Evolutionary conservation across 768 basidiomycete species (phyloP).

Genomic region (Strobilomyces dryophilus): DNA sequence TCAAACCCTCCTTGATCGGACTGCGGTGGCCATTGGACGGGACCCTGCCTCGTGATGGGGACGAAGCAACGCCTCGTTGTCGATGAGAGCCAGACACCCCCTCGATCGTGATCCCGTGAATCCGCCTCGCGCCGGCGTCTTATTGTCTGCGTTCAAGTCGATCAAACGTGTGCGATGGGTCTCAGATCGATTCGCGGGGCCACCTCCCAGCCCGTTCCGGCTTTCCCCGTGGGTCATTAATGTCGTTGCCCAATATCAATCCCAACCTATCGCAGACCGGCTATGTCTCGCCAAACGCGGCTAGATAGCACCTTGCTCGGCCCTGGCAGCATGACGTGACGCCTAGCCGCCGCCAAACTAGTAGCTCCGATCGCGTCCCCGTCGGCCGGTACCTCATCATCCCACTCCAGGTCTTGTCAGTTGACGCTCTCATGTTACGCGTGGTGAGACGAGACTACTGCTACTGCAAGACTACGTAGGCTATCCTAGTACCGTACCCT

Average conservation of each 20-base stretch:
- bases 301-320: not conserved
- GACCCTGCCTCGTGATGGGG: too few relatives aligned
- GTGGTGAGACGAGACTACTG: not conserved
- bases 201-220: not conserved
- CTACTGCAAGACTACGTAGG: not conserved
- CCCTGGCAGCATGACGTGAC: not conserved
- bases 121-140: not conserved
- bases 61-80: too few relatives aligned
- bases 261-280: not conserved
- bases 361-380: too few relatives aligned
- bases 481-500: not conserved
- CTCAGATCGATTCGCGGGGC: not conserved
- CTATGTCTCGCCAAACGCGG: not conserved
- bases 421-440: not conserved
- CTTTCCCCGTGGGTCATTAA: not conserved
- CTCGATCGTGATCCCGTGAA: constrained; percentile 6
- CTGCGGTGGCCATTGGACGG: too few relatives aligned
- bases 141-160: not conserved
- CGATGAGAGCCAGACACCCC: too few relatives aligned
- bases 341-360: too few relatives aligned
- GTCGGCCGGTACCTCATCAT: too few relatives aligned
- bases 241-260: too few relatives aligned
- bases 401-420: too few relatives aligned
- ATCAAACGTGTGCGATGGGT: not conserved
- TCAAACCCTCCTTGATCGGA: too few relatives aligned